Evolutionary conservation across 1,139 yeast species (phyloP).

Genomic region (Protomyces pachydermus): DNA sequence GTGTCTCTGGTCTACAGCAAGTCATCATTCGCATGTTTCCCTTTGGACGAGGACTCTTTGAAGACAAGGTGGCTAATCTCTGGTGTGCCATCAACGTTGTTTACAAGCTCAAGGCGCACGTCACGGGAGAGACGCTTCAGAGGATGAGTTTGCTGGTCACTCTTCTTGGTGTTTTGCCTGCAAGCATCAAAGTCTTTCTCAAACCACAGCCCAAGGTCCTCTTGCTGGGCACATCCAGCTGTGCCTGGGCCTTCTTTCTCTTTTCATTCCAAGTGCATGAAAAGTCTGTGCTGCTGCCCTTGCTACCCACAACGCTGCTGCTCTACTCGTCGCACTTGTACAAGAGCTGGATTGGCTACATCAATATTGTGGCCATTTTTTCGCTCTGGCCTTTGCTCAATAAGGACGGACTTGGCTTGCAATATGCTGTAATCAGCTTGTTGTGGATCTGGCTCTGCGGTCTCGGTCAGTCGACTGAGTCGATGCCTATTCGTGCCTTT

Average conservation of each 20-base stretch:
- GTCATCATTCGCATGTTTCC: slow-evolving; percentile 74
- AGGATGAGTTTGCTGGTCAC: slow-evolving; percentile 55
- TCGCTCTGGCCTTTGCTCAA: slow-evolving; percentile 79
- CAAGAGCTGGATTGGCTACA: slow-evolving; percentile 75
- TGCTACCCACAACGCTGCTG: slow-evolving; percentile 73
- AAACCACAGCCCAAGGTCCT: slow-evolving; percentile 51
- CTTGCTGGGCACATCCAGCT: slow-evolving; percentile 72
- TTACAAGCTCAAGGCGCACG: slow-evolving; percentile 57
- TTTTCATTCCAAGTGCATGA: slow-evolving; percentile 97
- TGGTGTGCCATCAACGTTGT: slow-evolving; percentile 88
- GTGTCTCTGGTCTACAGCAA: slow-evolving; percentile 35
- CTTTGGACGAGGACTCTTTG: slow-evolving; percentile 89
- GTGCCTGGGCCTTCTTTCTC: slow-evolving; percentile 81
- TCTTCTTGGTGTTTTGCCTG: slow-evolving; percentile 60
- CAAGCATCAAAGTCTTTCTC: slow-evolving; percentile 52
- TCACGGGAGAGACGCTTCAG: background rate
- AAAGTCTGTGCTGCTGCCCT: slow-evolving; percentile 79
- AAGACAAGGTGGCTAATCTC: slow-evolving; percentile 93
- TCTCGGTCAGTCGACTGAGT: slow-evolving; percentile 36
- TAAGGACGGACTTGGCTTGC: slow-evolving; percentile 67
- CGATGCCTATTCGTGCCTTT: slow-evolving; percentile 36
- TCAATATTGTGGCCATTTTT: slow-evolving; percentile 75
- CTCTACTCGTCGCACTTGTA: slow-evolving; percentile 44
- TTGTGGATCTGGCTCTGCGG: slow-evolving; percentile 69
- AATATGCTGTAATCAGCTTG: slow-evolving; percentile 57